Evolutionary conservation across 2,329 filamentous ascomycete genomes (phyloP), one percentile per base, ranked within the genome.

Genomic region (Clathrospora elynae): DNA sequence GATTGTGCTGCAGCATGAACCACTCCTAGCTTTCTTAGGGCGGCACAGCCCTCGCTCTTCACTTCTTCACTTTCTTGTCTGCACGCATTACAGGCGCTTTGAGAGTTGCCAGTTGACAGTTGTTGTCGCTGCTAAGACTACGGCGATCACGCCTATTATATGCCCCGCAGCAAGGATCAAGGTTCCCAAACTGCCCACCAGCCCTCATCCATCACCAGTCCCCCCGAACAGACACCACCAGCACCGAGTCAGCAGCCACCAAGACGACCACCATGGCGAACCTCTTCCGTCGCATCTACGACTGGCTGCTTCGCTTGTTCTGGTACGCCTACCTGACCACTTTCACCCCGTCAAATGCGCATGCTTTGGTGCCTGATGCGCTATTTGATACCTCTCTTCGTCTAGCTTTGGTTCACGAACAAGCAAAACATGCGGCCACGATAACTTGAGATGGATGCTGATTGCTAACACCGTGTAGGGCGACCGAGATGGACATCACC

Each of bases 401-500:
- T 41, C 56, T 39, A 46, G 49, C 42, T 46, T 58, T 35, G 32
- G 43, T 29, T 46, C 28, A 23, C 24, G 32, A 38, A 58, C 58
- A 61, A 57, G 46, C 49, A 61, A 53, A 53, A 25, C 36, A 19
- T 31, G 30, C 10, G 12, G 26, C 42, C 32, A 51, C 40, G 24
- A 58, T 35, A 24, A 41, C 33, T 10, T 24, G 35, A 44, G 28
- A 49, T 48, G 40, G 36, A 46, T 46, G 55, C 64, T 64, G 51
- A 62, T 46, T 43, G 29, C 23, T 43, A 35, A 44, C 47, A 38
- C 43, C 51, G 37, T 56, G 18, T 50, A 96, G 92, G 93, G 90
- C 92, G 59, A 95, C 91, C 57, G 93, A 99, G 78, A 96, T 99
- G 91, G 93, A 99, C 75, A 92, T 99, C 70, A 97, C 93, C 60